phyloP scores from a whole-genome alignment of 148 eudicot genomes.

The Vaccinium darrowii region DNA sequence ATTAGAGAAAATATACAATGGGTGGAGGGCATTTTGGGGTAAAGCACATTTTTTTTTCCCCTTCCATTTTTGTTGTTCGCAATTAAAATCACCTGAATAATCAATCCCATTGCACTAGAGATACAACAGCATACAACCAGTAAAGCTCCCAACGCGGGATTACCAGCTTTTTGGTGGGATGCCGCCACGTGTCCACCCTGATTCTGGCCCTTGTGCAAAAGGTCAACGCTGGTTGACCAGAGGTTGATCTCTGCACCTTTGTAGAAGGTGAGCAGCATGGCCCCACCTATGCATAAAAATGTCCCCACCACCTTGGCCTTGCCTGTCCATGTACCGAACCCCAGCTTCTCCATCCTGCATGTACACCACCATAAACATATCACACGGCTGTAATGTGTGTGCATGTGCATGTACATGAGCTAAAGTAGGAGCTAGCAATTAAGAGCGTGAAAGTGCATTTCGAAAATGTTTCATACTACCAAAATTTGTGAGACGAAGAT shows the following conservation, averaged over 20 bases:
- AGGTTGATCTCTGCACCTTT: slow-evolving; percentile 54
- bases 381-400: background rate
- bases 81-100: slow-evolving; percentile 41
- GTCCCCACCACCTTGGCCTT: slow-evolving; percentile 71
- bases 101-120: slow-evolving; percentile 37
- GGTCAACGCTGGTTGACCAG: slow-evolving; percentile 45
- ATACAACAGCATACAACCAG: slow-evolving; percentile 24
- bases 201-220: slow-evolving; percentile 17
- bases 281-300: slow-evolving; percentile 57
- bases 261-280: slow-evolving; percentile 70
- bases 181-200: slow-evolving; percentile 11
- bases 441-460: too few relatives aligned
- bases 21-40: background rate
- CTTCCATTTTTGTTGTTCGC: background rate
- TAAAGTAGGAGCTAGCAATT: too few relatives aligned
- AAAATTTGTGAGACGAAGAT: too few relatives aligned
- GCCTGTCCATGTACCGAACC: slow-evolving; percentile 39
- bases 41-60: background rate
- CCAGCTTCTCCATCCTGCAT: slow-evolving; percentile 58
- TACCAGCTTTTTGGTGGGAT: background rate
- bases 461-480: too few relatives aligned
- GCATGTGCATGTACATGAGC: too few relatives aligned
- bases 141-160: slow-evolving; percentile 36
- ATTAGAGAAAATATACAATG: too few relatives aligned
- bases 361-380: background rate